Percentiles rank a stretch among this genome's conserved stretches.
These are phyloP conservation scores for Fusarium agapanthi DNA, from an alignment of 2,329 filamentous ascomycete species.

Conservation along the genomic window DNA sequence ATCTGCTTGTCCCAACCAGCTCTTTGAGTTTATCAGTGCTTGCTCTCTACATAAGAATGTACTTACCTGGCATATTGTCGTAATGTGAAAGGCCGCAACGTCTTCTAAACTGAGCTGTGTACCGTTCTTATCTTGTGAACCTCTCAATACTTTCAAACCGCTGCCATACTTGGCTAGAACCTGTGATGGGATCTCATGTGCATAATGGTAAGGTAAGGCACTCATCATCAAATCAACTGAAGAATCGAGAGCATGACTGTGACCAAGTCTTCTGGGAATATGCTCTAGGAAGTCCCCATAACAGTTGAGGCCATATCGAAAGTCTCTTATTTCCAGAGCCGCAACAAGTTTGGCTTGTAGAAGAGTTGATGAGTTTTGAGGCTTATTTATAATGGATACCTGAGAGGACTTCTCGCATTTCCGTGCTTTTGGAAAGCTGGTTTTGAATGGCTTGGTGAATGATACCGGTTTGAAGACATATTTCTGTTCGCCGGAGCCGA, in stretches of 20 bases:
- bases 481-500: slow-evolving; percentile 56
- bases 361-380: slow-evolving; percentile 16
- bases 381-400: background rate
- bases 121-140: slow-evolving; percentile 27
- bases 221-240: slow-evolving; percentile 42
- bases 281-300: slow-evolving; percentile 56
- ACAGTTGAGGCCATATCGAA: slow-evolving; percentile 55
- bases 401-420: background rate
- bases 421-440: background rate
- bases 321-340: slow-evolving; percentile 49
- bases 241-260: slow-evolving; percentile 54
- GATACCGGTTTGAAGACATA: slow-evolving; percentile 56
- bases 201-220: slow-evolving; percentile 33
- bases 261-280: slow-evolving; percentile 54
- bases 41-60: background rate
- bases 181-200: slow-evolving; percentile 12
- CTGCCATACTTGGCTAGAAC: slow-evolving; percentile 40
- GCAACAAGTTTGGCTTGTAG: slow-evolving; percentile 38
- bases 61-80: slow-evolving; percentile 47
- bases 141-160: slow-evolving; percentile 39
- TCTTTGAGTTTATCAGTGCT: slow-evolving; percentile 3
- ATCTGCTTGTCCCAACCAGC: slow-evolving; percentile 42
- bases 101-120: slow-evolving; percentile 39
- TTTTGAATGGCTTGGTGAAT: slow-evolving; percentile 32
- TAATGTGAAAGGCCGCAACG: slow-evolving; percentile 46